A percentile compares a stretch with the other conserved stretches of the same genome.
phyloP scores from a whole-genome alignment of 2,329 filamentous ascomycete species.

The Nemania diffusa region DNA sequence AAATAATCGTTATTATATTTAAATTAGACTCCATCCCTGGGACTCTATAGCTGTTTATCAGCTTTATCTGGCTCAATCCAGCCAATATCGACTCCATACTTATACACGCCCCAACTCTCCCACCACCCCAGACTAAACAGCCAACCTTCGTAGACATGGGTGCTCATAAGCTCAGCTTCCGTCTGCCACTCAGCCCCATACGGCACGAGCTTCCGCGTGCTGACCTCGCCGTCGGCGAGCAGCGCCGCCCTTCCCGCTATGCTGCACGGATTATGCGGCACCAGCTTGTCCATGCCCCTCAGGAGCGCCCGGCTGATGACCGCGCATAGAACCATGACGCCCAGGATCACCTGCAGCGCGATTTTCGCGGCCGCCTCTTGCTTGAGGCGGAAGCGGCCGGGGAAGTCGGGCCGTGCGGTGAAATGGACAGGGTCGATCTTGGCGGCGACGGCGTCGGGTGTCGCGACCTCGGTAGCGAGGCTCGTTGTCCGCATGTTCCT shows the following conservation, averaged over 20 bases:
- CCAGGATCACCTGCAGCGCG: conserved; percentile 23
- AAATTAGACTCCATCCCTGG: not conserved
- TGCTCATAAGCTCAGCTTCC: conserved; percentile 3
- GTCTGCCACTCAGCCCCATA: conserved; percentile 31
- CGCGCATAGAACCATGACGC: conserved; percentile 22
- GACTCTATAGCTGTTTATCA: not conserved
- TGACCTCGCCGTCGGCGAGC: conserved; percentile 31
- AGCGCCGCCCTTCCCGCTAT: conserved; percentile 27
- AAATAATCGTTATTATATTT: not conserved
- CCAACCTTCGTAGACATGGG: conserved; percentile 29
- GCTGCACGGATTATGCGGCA: conserved; percentile 30
- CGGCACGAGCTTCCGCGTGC: conserved; percentile 29
- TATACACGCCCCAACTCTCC: conserved; percentile 31
- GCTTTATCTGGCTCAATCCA: conserved; percentile 25
- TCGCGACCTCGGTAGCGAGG: conserved; percentile 4
- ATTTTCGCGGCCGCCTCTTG: conserved; percentile 24
- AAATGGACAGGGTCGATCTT: not conserved
- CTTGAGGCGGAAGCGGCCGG: conserved; percentile 18
- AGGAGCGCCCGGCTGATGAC: conserved; percentile 15
- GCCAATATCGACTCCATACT: conserved; percentile 30
- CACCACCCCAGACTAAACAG: conserved; percentile 35
- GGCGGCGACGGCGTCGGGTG: conserved; percentile 1
- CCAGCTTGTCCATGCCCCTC: conserved; percentile 19
- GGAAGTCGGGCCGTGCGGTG: conserved; percentile 8
- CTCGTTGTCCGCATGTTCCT: conserved; percentile 19